Evolutionary conservation across 208 protist genomes (phyloP).

Genomic region (Wallacemonas sp.): DNA sequence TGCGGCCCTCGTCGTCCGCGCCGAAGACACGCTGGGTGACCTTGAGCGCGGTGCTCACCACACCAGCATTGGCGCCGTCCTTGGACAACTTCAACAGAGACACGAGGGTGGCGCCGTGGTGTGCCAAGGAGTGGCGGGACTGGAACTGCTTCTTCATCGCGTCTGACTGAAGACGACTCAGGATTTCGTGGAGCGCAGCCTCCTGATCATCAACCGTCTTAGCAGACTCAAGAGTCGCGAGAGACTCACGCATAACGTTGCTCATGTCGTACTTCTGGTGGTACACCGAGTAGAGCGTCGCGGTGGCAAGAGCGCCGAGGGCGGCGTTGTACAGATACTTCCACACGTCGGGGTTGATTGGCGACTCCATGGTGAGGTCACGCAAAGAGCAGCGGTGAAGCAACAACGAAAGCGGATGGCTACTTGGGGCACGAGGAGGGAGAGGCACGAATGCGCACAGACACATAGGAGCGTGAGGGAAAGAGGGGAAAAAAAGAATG

Average conservation of each 20-base stretch:
- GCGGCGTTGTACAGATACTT: conserved; percentile 65
- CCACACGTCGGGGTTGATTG: conserved; percentile 75
- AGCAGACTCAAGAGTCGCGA: conserved; percentile 33
- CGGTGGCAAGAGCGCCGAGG: conserved; percentile 42
- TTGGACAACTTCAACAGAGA: conserved; percentile 49
- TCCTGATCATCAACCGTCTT: conserved; percentile 39
- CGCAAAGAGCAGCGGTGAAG: neutral
- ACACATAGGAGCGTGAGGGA: neutral
- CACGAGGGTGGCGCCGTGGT: conserved; percentile 47
- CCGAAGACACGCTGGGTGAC: conserved; percentile 57
- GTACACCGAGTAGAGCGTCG: conserved; percentile 72
- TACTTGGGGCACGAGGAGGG: too few species aligned
- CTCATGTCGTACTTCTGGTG: conserved; percentile 72
- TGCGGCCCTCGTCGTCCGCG: conserved; percentile 51
- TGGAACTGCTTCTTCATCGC: conserved; percentile 48
- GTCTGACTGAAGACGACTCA: conserved; percentile 53
- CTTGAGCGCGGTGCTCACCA: conserved; percentile 47
- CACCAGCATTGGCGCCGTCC: conserved; percentile 65
- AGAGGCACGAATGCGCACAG: neutral
- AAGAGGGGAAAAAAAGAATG: conserved; percentile 2
- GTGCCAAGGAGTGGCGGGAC: conserved; percentile 45
- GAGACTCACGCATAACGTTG: conserved; percentile 24
- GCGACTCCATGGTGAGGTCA: conserved; percentile 65
- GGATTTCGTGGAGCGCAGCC: conserved; percentile 39
- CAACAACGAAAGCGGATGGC: neutral